Base-by-base conservation (phyloP, 169 alveolate genomes). In the Cyclospora cayetanensis region DNA sequence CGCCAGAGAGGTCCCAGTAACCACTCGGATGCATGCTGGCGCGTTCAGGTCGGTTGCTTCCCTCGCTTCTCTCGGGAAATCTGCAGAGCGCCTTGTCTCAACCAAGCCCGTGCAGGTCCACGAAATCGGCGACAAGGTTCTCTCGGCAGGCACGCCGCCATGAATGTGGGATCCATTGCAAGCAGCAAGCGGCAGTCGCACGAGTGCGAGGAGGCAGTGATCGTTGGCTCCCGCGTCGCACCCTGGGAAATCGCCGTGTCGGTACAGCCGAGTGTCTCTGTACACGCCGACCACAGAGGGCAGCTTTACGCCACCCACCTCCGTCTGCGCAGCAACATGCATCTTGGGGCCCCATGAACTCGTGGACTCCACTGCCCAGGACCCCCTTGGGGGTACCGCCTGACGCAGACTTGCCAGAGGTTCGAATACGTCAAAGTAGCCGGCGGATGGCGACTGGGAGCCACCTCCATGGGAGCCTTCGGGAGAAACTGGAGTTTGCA, bases 21-120 rank as follows among this genome's bases (percentile, higher is more conserved):
- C 77, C 12, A 65, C 12, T 29, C 77, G 77, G 18, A 65, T 29
- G 77, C 77, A 65, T 65, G 77, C 77, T 4, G 77, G 77, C 42
- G 43, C 34, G 4, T 11, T 41, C 3, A 41, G 41, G n/a, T n/a
- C n/a, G 2, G 77, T 65, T 3, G 22, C 77, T 2, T 65, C 42
- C 34, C 43, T 4, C 18, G 42, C 77, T 12, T n/a, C 39, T 12
- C 43, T 31, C 20, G 68, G 35, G 25, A 9, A 25, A 55, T 11
- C 77, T 65, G 77, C 77, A 25, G 77, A 9, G 18, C 42, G 18
- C 77, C 18, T 65, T n/a, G 18, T 29, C 42, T 65, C 77, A 12
- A 65, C 18, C 77, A 65, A n/a, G 12, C 2, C 77, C 2, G 77
- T 29, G 29, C 77, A 65, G 12, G 77, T 65, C 77, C 77, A 65